Percentiles rank a stretch among this genome's conserved stretches.
These are phyloP conservation scores for Penicillium alfredii DNA, from an alignment of 495 filamentous ascomycete species.

Conservation along the genomic window DNA sequence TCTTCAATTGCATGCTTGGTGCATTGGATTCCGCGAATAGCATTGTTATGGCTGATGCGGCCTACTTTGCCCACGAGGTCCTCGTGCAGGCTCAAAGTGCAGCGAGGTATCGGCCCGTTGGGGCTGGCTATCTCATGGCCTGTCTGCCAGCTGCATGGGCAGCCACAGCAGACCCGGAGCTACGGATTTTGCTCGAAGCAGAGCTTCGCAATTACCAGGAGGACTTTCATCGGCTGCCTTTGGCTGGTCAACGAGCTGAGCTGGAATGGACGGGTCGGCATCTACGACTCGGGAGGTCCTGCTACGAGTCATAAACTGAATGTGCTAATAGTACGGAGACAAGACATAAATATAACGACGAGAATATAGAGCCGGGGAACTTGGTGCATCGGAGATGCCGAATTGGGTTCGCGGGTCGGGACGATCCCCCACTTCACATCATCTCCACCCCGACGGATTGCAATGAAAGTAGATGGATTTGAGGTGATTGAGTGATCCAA, in stretches of 20 bases:
- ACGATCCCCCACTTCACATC: no score
- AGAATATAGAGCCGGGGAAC: no score
- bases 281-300: slow-evolving; percentile 11
- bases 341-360: no score
- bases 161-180: slow-evolving; percentile 15
- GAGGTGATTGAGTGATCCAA: no score
- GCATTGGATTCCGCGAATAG: slow-evolving; percentile 14
- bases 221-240: slow-evolving; percentile 18
- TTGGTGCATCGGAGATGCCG: no score
- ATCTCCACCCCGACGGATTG: no score
- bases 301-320: no score
- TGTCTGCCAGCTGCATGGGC: slow-evolving; percentile 26
- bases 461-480: no score
- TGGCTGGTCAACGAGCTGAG: not conserved
- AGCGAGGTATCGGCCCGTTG: slow-evolving; percentile 28
- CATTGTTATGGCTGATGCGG: slow-evolving; percentile 16
- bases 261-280: slow-evolving; percentile 11
- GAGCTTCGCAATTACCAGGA: slow-evolving; percentile 22
- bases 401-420: no score
- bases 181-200: slow-evolving; percentile 10
- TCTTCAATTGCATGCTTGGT: slow-evolving; percentile 31
- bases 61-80: slow-evolving; percentile 22
- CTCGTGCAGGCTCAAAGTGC: slow-evolving; percentile 23
- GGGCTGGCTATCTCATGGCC: slow-evolving; percentile 27
- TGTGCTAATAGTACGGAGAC: no score